These are phyloP conservation scores for Solanum arcanum DNA, from an alignment of 257 asterid species.

Conservation along the genomic window DNA sequence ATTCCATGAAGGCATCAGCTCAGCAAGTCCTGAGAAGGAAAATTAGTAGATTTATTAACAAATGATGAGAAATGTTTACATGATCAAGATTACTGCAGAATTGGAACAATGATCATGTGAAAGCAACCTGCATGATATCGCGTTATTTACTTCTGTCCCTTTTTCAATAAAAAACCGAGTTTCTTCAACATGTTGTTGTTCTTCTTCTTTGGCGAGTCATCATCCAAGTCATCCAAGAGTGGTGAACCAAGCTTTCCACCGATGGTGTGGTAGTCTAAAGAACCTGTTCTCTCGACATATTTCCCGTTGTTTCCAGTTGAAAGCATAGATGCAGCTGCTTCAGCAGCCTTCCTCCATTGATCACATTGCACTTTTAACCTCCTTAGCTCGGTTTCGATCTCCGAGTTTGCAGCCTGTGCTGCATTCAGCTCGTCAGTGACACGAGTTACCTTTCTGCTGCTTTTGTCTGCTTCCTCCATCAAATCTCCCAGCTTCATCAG, in stretches of 20 bases:
- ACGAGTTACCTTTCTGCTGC: conserved; percentile 33
- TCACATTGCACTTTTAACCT: conserved; percentile 80
- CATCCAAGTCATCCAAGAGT: conserved; percentile 50
- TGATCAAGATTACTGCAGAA: background rate
- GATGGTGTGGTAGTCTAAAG: conserved; percentile 44
- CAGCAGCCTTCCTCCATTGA: conserved; percentile 98
- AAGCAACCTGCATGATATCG: conserved; percentile 1
- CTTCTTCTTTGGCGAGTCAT: conserved; percentile 69
- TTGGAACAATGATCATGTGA: background rate
- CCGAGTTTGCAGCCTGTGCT: conserved; percentile 53
- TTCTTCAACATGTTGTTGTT: conserved; percentile 68
- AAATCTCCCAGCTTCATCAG: conserved; percentile 46
- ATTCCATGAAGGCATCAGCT: background rate
- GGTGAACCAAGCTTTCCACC: conserved; percentile 61
- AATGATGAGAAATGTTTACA: background rate
- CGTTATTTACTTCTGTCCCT: conserved; percentile 50
- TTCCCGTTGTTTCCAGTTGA: conserved; percentile 50
- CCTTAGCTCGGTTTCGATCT: conserved; percentile 74
- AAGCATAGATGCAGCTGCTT: conserved; percentile 84
- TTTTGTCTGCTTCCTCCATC: conserved; percentile 64
- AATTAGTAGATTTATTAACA: background rate
- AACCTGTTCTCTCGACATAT: conserved; percentile 42
- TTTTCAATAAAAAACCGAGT: conserved; percentile 71
- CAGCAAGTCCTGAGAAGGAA: background rate
- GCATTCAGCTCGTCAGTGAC: conserved; percentile 65